These are phyloP conservation scores for Penicillium flavigenum DNA, from an alignment of 495 filamentous ascomycete species.

Conservation along the genomic window DNA sequence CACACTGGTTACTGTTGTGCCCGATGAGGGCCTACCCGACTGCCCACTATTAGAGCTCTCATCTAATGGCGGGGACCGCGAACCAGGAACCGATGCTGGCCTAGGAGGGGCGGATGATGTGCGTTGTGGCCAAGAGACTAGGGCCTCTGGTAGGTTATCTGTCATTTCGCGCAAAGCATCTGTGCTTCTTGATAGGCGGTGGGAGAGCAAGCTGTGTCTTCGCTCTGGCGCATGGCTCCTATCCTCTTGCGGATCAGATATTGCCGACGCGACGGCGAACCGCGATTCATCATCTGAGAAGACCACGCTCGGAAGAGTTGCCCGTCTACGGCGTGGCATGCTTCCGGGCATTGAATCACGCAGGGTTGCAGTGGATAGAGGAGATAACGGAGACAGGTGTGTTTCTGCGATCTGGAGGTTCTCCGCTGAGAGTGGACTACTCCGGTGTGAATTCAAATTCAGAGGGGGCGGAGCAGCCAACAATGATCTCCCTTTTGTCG, in stretches of 20 bases:
- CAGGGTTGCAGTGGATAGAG: conserved; percentile 22
- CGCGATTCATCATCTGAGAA: conserved; percentile 44
- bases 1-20: conserved; percentile 35
- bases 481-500: conserved; percentile 15
- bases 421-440: conserved; percentile 29
- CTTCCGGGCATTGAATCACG: conserved; percentile 25
- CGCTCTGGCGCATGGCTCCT: conserved; percentile 19
- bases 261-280: conserved; percentile 30
- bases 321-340: conserved; percentile 36
- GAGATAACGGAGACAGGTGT: conserved; percentile 20
- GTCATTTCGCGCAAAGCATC: conserved; percentile 29
- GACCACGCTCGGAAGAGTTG: conserved; percentile 47
- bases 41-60: conserved; percentile 31
- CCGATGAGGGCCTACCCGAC: conserved; percentile 32
- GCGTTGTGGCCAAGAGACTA: conserved; percentile 30
- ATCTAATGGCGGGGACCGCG: conserved; percentile 24
- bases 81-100: conserved; percentile 24
- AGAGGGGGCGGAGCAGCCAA: conserved; percentile 26
- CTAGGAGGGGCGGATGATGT: conserved; percentile 22
- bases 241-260: conserved; percentile 32
- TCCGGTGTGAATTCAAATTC: conserved; percentile 29
- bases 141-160: conserved; percentile 28
- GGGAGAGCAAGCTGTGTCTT: conserved; percentile 23
- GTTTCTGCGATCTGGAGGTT: conserved; percentile 22
- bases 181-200: conserved; percentile 36